These are phyloP conservation scores for Gnomoniopsis sp. DNA, from an alignment of 2,329 filamentous ascomycete genomes.

Conservation along the genomic window DNA sequence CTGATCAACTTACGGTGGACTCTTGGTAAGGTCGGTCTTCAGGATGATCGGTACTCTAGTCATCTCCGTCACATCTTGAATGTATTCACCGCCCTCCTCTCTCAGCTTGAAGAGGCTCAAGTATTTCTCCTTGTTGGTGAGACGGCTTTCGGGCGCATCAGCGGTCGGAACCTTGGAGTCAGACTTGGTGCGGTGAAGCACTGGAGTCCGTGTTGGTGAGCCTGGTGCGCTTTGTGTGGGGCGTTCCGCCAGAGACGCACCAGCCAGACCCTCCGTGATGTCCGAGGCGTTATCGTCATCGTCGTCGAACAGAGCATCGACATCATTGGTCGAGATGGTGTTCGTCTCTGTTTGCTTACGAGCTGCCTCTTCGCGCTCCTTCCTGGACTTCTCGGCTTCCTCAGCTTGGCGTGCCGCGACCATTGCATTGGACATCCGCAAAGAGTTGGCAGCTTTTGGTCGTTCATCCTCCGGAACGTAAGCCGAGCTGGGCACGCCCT, in stretches of 20 bases:
- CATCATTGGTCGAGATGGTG: conserved; percentile 88
- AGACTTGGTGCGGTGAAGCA: conserved; percentile 83
- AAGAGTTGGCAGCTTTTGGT: conserved; percentile 74
- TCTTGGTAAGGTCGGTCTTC: conserved; percentile 98
- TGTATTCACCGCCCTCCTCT: conserved; percentile 91
- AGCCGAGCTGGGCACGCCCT: conserved; percentile 92
- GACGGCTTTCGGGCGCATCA: conserved; percentile 73
- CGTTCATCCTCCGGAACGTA: conserved; percentile 97
- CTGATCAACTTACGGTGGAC: conserved; percentile 81
- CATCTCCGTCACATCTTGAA: conserved; percentile 98
- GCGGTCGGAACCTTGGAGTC: conserved; percentile 83
- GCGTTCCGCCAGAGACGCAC: conserved; percentile 83
- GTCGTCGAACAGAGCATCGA: conserved; percentile 93
- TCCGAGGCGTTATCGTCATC: conserved; percentile 86
- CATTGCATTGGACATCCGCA: conserved; percentile 70
- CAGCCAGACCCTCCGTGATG: conserved; percentile 84
- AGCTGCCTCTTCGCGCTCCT: conserved; percentile 85
- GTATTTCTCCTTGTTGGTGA: conserved; percentile 96
- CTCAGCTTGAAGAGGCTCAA: conserved; percentile 82
- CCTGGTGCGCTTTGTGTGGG: conserved; percentile 94
- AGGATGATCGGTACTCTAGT: conserved; percentile 94
- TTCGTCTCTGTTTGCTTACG: conserved; percentile 93
- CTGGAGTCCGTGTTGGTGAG: conserved; percentile 75
- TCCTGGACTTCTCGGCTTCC: conserved; percentile 73
- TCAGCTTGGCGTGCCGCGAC: conserved; percentile 78